Percentiles rank a stretch among this genome's conserved stretches.
These are phyloP conservation scores for Rhodotorula paludigena DNA, from an alignment of 768 basidiomycete genomes.

Conservation along the genomic window DNA sequence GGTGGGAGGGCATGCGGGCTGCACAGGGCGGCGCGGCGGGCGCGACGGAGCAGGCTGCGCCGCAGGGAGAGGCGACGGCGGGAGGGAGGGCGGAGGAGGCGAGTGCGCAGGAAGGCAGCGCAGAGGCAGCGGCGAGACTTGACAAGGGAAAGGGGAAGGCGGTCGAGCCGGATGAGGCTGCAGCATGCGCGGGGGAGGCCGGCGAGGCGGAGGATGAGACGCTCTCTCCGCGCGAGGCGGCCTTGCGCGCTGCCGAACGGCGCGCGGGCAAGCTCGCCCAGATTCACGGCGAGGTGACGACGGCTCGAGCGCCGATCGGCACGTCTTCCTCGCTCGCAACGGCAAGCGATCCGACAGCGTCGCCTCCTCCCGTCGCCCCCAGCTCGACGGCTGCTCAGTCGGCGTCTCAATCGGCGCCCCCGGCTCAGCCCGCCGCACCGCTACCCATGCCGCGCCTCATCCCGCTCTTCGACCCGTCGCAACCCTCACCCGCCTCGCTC, in stretches of 20 bases:
- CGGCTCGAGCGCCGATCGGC: too few relatives aligned
- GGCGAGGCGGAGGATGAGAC: neutral
- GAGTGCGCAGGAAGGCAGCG: neutral
- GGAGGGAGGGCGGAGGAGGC: neutral
- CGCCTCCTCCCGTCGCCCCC: neutral
- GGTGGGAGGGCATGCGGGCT: neutral
- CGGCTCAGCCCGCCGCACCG: neutral
- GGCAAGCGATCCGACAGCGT: too few relatives aligned
- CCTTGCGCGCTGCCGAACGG: neutral
- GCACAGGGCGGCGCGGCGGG: neutral
- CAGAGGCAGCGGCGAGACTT: neutral
- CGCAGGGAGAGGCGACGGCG: neutral
- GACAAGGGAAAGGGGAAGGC: conserved; percentile 14
- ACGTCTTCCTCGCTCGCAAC: too few relatives aligned
- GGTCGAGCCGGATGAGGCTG: neutral
- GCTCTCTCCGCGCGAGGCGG: neutral
- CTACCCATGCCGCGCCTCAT: conserved; percentile 44
- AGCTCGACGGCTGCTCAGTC: neutral
- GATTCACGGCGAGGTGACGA: conserved; percentile 6
- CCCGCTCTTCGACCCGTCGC: conserved; percentile 51
- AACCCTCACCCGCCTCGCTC: conserved; percentile 12
- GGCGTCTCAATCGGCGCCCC: too few relatives aligned
- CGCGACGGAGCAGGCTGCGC: neutral
- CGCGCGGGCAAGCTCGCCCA: neutral
- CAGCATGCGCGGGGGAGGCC: neutral